phyloP scores from a whole-genome alignment of 2,329 filamentous ascomycete species.

The Botrytis sinoallii region DNA sequence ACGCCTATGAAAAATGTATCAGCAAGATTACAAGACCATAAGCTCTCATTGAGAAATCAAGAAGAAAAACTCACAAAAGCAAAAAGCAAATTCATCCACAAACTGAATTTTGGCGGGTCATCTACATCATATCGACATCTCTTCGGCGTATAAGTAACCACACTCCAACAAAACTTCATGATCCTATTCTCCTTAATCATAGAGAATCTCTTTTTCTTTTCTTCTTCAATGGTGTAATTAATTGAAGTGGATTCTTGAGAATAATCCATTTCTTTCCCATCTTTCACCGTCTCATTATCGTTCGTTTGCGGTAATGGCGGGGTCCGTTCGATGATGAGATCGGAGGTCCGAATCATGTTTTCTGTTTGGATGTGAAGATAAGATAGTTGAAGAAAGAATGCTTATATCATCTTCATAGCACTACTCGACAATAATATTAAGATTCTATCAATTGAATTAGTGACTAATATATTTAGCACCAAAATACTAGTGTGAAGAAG shows the following conservation, averaged over 20 bases:
- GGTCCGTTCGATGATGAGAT: background rate
- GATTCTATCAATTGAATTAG: background rate
- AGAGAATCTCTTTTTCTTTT: constrained; percentile 22
- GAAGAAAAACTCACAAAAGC: constrained; percentile 38
- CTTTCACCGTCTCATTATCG: background rate
- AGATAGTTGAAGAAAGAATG: background rate
- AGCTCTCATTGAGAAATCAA: background rate
- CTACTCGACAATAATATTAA: background rate
- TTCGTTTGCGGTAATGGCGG: background rate
- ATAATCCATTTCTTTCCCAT: constrained; percentile 2
- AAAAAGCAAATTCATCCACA: constrained; percentile 68
- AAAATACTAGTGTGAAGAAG: background rate
- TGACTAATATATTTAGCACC: background rate
- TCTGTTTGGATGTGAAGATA: background rate
- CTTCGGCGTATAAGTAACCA: constrained; percentile 58
- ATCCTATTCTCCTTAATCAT: constrained; percentile 24
- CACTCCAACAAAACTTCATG: constrained; percentile 24
- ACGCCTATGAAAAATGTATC: constrained; percentile 41
- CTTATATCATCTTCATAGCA: background rate
- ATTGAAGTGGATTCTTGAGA: constrained; percentile 22
- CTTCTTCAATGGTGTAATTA: constrained; percentile 18
- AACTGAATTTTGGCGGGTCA: constrained; percentile 64
- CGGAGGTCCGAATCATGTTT: constrained; percentile 7
- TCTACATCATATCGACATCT: constrained; percentile 66
- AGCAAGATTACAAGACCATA: background rate